Percentiles rank a stretch among this genome's conserved stretches.
These are phyloP conservation scores for Boletus sensibilis DNA, from an alignment of 768 basidiomycete genomes.

Conservation along the genomic window DNA sequence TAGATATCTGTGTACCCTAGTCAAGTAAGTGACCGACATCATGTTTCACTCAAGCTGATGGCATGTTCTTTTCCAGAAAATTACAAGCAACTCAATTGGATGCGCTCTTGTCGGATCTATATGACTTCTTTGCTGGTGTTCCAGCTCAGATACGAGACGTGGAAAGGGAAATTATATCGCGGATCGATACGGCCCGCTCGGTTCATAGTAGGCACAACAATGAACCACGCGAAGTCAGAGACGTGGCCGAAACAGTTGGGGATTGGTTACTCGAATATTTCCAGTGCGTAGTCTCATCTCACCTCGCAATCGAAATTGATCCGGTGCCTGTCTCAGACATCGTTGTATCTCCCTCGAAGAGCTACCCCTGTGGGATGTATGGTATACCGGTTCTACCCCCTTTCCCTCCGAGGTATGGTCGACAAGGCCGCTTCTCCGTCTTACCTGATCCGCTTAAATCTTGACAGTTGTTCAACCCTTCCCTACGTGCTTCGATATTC, in stretches of 20 bases:
- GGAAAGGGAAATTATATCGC: slow-evolving; percentile 36
- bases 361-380: slow-evolving; percentile 61
- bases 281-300: slow-evolving; percentile 36
- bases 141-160: slow-evolving; percentile 31
- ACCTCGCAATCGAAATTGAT: neutral
- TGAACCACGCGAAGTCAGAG: slow-evolving; percentile 17
- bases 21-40: slow-evolving; percentile 40
- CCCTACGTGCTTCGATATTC: slow-evolving; percentile 57
- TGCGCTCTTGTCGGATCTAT: slow-evolving; percentile 41
- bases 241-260: slow-evolving; percentile 34
- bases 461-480: slow-evolving; percentile 65
- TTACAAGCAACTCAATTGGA: slow-evolving; percentile 35
- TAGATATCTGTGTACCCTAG: slow-evolving; percentile 45
- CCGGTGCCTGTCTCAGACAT: slow-evolving; percentile 34
- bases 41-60: slow-evolving; percentile 15
- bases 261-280: slow-evolving; percentile 54
- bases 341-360: slow-evolving; percentile 49
- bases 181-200: slow-evolving; percentile 20
- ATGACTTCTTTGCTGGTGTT: slow-evolving; percentile 37
- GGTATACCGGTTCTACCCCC: slow-evolving; percentile 65
- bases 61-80: slow-evolving; percentile 35
- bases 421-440: neutral
- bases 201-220: slow-evolving; percentile 16
- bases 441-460: slow-evolving; percentile 1
- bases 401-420: slow-evolving; percentile 64